A percentile compares a stretch with the other conserved stretches of the same genome.
Conservation (phyloP, 148 eudicot species). For the Mesembryanthemum crystallinum region DNA sequence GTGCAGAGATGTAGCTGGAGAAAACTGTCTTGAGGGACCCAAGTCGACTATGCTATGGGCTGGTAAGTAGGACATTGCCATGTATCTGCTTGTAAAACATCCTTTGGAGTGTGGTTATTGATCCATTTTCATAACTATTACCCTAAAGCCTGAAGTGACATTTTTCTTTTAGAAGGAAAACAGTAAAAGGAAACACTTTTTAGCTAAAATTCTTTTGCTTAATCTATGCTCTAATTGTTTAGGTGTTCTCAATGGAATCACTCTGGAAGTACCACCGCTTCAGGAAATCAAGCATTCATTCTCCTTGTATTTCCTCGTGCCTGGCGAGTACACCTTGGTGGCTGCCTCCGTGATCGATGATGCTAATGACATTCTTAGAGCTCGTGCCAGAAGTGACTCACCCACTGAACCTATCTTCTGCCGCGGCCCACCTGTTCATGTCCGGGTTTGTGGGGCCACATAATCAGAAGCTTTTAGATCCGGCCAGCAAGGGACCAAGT, state of each 20-base stretch:
- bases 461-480: constrained; percentile 15
- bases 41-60: constrained; percentile 88
- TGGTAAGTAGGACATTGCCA: constrained; percentile 42
- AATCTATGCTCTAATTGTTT: neutral
- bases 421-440: constrained; percentile 88
- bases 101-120: neutral
- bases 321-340: constrained; percentile 90
- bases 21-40: constrained; percentile 83
- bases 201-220: neutral
- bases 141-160: neutral
- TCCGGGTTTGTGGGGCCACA: constrained; percentile 68
- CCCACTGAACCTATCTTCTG: constrained; percentile 81
- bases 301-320: constrained; percentile 82
- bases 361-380: constrained; percentile 89
- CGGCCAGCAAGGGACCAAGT: neutral
- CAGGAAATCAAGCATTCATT: constrained; percentile 76
- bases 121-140: neutral
- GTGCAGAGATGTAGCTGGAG: constrained; percentile 94
- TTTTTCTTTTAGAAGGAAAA: too few species aligned
- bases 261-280: constrained; percentile 87
- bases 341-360: constrained; percentile 88
- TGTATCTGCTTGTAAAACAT: neutral
- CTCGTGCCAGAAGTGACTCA: constrained; percentile 70
- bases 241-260: constrained; percentile 77
- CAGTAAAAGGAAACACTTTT: neutral